phyloP scores from a whole-genome alignment of 768 basidiomycete genomes.

The Trametes punicea region DNA sequence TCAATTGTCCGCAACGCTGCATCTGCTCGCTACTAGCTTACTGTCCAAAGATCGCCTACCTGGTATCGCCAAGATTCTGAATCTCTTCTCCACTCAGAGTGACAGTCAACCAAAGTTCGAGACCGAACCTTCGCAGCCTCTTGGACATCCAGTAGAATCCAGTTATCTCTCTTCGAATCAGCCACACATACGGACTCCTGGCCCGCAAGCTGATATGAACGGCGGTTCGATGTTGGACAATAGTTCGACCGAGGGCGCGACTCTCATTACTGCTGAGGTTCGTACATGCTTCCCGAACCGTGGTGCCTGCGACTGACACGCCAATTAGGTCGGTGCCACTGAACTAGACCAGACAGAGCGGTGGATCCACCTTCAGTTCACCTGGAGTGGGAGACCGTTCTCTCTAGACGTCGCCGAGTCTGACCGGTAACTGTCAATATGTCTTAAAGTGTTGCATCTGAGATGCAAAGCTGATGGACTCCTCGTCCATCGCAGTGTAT shows the following conservation, averaged over 20 bases:
- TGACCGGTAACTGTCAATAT: constrained; percentile 52
- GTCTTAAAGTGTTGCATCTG: neutral
- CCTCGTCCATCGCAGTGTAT: constrained; percentile 48
- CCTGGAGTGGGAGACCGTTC: constrained; percentile 68
- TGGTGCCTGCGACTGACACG: neutral
- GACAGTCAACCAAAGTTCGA: no score
- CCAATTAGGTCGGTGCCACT: neutral
- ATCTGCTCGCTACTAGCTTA: no score
- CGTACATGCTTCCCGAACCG: neutral
- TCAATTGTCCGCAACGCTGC: neutral
- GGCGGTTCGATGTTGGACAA: neutral
- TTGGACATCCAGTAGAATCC: no score
- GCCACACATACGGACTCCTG: neutral
- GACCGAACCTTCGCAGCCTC: no score
- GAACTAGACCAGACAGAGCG: constrained; percentile 21
- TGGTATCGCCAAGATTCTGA: neutral
- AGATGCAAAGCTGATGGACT: neutral
- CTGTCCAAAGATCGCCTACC: no score
- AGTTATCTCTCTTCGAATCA: neutral
- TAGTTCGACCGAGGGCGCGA: neutral
- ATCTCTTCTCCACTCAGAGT: no score
- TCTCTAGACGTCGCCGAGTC: constrained; percentile 70
- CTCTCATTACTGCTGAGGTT: neutral
- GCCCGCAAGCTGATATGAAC: neutral
- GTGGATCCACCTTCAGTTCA: constrained; percentile 67